Conservation (phyloP, 257 asterid genomes). For the Coffea eugenioides region DNA sequence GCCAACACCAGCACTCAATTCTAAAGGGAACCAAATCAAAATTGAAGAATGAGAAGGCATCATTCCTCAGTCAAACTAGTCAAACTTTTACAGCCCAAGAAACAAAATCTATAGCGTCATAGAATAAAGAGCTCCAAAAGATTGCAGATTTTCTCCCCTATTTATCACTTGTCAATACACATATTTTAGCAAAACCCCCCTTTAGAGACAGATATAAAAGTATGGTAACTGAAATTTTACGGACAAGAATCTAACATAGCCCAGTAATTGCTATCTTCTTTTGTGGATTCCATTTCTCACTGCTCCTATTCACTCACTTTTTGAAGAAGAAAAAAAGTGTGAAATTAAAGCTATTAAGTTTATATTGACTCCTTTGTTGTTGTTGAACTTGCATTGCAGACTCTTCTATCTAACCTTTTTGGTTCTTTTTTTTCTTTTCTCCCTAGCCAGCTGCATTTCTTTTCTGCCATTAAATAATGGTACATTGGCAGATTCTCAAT, state of each 20-base stretch:
- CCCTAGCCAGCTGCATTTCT: constrained; percentile 19
- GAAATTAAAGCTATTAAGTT: neutral
- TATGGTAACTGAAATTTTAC: neutral
- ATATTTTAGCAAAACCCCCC: neutral
- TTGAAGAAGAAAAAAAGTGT: neutral
- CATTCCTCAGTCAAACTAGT: constrained; percentile 48
- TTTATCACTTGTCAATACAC: constrained; percentile 13
- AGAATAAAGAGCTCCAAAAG: constrained; percentile 31
- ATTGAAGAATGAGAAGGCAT: constrained; percentile 38
- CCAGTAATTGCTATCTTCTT: neutral
- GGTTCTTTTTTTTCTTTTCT: neutral
- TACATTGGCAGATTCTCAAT: constrained; percentile 65
- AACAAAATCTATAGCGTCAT: constrained; percentile 30
- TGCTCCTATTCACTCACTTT: neutral
- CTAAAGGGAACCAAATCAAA: constrained; percentile 47
- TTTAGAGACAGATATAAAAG: neutral
- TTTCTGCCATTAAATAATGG: constrained; percentile 34
- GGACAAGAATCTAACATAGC: neutral
- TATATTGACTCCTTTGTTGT: neutral
- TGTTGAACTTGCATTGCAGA: constrained; percentile 2
- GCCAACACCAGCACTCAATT: constrained; percentile 37
- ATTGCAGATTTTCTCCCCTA: constrained; percentile 18
- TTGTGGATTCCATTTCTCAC: neutral
- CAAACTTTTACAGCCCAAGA: constrained; percentile 50
- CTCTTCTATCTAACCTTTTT: constrained; percentile 14